Evolutionary conservation across 2,329 filamentous ascomycete genomes (phyloP), one percentile per base, ranked within the genome.

Genomic region (Aspergillus texensis): DNA sequence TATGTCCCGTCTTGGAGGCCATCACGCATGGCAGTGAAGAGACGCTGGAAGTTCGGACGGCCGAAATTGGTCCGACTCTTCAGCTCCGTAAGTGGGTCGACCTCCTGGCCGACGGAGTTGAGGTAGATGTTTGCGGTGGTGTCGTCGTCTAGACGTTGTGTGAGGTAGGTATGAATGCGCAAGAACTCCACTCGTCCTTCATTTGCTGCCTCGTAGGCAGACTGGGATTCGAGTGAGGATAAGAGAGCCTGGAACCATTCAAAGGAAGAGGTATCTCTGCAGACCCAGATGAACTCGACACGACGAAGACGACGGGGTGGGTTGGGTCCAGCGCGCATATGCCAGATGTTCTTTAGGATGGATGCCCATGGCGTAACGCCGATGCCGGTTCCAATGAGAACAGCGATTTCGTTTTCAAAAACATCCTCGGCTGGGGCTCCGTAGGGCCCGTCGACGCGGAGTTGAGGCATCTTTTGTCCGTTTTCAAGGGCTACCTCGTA

Each of bases 251-350:
- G 95, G 84, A 99, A 98, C 95, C 95, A 99, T 81, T 98, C 95
- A 74, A 99, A 99, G 0, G 94, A 97, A 39, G 88, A 91, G 0
- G 94, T 97, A 74, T 97, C 94, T 78, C 92, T 95, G 86, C 94
- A 97, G 58, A 98, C 90, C 95, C 95, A 99, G 82, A 99, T 96
- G 80, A 99, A 99, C 78, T 99, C 95, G 36, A 99, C 94, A 77
- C 95, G 91, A 64, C 93, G 91, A 54, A 99, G 89, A 74, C 94
- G 92, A 57, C 88, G 89, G 1, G 94, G 94, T 28, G 94, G 92
- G 82, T 97, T 95, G 9, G 94, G 94, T 19, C 90, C 88, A 68
- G 95, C 90, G 67, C 95, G 93, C 73, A 96, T 85, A 78, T 99
- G 94, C 92, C 94, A 99, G 80, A 99, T 98, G 78, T 97, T 97